Conservation (phyloP, 176 grass and related monocot species). For the Elymus sibiricus region DNA sequence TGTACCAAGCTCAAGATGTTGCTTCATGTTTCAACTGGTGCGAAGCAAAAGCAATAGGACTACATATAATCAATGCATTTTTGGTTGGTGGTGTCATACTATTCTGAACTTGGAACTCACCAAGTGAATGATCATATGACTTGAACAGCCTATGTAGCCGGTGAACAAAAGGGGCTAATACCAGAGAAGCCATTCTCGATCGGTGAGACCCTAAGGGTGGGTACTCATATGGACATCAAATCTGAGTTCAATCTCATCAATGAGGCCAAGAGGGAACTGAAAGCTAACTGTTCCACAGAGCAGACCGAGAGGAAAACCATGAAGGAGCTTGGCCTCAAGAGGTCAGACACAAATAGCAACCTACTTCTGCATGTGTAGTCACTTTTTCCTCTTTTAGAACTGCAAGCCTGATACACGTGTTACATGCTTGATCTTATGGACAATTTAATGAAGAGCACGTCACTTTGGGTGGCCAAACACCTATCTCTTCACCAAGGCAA, state of each 20-base stretch:
- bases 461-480: too few species aligned
- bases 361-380: too few species aligned
- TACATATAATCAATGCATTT: too few species aligned
- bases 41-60: not conserved
- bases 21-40: conserved; percentile 69
- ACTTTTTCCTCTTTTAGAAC: not conserved
- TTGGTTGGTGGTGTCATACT: too few species aligned
- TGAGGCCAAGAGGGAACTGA: conserved; percentile 29
- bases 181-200: conserved; percentile 42
- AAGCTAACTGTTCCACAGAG: not conserved
- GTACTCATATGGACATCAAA: conserved; percentile 33
- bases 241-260: conserved; percentile 38
- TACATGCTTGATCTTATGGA: too few species aligned
- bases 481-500: too few species aligned
- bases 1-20: conserved; percentile 51
- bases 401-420: too few species aligned
- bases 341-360: conserved; percentile 13
- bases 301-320: conserved; percentile 30
- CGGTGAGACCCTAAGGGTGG: conserved; percentile 35
- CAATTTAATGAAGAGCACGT: too few species aligned
- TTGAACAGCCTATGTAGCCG: conserved; percentile 45
- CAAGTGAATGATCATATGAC: too few species aligned
- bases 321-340: conserved; percentile 60
- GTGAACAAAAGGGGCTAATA: conserved; percentile 37
- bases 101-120: too few species aligned